These are phyloP conservation scores for Citrus australasica DNA, from an alignment of 345 rosid species.

Conservation along the genomic window DNA sequence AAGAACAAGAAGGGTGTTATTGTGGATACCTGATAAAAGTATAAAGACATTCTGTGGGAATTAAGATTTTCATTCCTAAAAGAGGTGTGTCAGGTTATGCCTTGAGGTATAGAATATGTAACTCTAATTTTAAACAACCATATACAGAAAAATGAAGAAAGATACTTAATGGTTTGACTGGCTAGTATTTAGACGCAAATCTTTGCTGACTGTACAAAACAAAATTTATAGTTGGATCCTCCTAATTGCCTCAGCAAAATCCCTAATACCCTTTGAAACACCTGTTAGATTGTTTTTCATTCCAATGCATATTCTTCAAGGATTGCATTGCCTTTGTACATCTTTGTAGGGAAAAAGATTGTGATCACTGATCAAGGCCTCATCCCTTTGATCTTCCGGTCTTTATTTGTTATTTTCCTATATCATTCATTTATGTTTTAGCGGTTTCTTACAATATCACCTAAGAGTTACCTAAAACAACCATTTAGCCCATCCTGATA, in stretches of 20 bases:
- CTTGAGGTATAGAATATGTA: not conserved
- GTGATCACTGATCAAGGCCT: not conserved
- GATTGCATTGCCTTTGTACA: not conserved
- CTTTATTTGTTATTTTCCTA: not conserved
- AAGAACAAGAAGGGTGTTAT: not conserved
- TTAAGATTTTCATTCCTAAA: not conserved
- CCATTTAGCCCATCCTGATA: not conserved
- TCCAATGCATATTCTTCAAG: not conserved
- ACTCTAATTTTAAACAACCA: not conserved
- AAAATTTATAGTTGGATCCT: not conserved
- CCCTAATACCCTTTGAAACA: not conserved
- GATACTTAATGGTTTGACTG: too few species aligned
- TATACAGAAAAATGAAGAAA: too few species aligned
- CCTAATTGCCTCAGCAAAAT: not conserved
- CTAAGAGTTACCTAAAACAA: not conserved
- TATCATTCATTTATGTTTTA: not conserved
- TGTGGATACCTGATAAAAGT: not conserved
- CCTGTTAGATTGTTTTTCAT: not conserved
- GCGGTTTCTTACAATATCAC: not conserved
- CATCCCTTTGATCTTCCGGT: not conserved
- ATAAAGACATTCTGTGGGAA: not conserved
- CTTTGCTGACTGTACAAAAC: not conserved
- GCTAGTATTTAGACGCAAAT: not conserved
- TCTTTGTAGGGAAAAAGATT: not conserved
- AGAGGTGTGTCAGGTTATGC: not conserved